Evolutionary conservation across 441 rosid species (phyloP).

Genomic region (Macaranga tanarius): DNA sequence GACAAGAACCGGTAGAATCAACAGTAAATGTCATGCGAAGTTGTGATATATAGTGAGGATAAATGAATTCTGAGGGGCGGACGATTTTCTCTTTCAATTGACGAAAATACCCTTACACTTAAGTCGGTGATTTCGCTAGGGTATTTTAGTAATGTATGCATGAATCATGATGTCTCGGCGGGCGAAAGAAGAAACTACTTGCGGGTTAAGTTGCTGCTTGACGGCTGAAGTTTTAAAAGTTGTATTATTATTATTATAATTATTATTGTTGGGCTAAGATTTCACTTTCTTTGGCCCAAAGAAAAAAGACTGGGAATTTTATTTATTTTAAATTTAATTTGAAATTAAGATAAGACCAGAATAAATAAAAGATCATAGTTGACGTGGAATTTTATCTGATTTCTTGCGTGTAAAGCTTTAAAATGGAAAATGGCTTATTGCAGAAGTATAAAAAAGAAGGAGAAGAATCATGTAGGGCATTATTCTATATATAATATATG

Average conservation of each 20-base stretch:
- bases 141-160: background rate
- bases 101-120: background rate
- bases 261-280: no score
- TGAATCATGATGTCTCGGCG: background rate
- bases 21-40: background rate
- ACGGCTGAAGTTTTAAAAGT: no score
- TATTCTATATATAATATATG: no score
- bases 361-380: background rate
- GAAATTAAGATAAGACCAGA: no score
- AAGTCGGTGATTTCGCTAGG: background rate
- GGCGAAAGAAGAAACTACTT: background rate
- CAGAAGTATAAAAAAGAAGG: background rate
- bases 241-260: no score
- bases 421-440: background rate
- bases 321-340: background rate
- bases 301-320: slow-evolving; percentile 10
- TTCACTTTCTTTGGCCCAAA: slow-evolving; percentile 36
- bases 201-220: slow-evolving; percentile 1
- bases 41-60: background rate
- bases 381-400: background rate
- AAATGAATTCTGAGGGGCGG: no score
- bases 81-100: background rate
- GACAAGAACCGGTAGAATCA: background rate
- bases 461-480: no score
- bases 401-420: no score